Percentiles rank a stretch among this genome's conserved stretches.
phyloP scores from a whole-genome alignment of 2,329 filamentous ascomycete genomes.

The Microcyclosporella mali region DNA sequence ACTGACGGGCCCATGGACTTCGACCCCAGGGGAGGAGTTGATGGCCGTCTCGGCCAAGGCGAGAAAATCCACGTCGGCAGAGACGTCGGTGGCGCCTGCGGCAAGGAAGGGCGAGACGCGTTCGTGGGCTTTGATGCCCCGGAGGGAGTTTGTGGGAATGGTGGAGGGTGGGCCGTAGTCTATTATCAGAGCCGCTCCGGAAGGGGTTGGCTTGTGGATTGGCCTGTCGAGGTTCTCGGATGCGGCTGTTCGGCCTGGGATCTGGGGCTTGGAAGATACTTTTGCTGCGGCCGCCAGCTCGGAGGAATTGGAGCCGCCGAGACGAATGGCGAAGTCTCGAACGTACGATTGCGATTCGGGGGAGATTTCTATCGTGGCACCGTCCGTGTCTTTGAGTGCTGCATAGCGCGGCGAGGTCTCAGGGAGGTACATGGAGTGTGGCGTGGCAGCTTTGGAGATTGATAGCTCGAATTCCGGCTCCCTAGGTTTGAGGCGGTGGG shows the following conservation, averaged over 20 bases:
- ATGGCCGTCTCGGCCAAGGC: conserved; percentile 78
- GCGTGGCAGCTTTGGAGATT: conserved; percentile 66
- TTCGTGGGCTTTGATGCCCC: conserved; percentile 75
- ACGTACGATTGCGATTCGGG: conserved; percentile 79
- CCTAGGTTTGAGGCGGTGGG: conserved; percentile 46
- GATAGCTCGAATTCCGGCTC: conserved; percentile 81
- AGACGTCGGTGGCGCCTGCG: conserved; percentile 80
- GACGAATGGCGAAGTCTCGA: conserved; percentile 73
- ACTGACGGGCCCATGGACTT: conserved; percentile 86
- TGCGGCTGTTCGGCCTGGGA: conserved; percentile 13
- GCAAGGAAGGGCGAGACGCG: conserved; percentile 71
- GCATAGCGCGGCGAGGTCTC: conserved; percentile 74
- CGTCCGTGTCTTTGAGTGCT: conserved; percentile 59
- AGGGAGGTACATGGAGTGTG: conserved; percentile 78
- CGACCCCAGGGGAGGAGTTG: conserved; percentile 67
- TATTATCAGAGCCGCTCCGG: conserved; percentile 86
- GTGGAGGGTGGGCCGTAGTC: conserved; percentile 81
- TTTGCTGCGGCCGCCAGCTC: conserved; percentile 12
- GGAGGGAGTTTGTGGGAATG: conserved; percentile 81
- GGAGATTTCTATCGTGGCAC: conserved; percentile 78
- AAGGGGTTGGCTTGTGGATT: conserved; percentile 54
- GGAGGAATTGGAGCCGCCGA: conserved; percentile 57
- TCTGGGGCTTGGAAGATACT: conserved; percentile 20
- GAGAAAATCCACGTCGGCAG: conserved; percentile 87
- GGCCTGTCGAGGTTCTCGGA: conserved; percentile 26